Base-by-base conservation (phyloP, 2,329 filamentous ascomycete genomes). In the Penicillium polonicum region DNA sequence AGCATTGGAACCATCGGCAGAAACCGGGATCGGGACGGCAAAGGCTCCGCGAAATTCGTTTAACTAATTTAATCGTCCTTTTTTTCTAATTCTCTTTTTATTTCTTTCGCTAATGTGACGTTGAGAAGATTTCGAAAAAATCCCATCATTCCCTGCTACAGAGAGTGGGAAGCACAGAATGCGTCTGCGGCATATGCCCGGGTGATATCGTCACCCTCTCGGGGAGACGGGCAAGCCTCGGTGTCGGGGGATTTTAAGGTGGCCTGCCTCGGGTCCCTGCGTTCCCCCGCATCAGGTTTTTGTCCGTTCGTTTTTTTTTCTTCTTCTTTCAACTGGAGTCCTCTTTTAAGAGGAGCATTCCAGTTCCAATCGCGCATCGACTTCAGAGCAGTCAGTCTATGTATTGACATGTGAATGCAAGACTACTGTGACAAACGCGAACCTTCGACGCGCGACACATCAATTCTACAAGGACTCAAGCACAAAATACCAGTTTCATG, bases 11-110 rank as follows among this genome's bases (percentile, higher is more conserved):
- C 41, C 7, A 38, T 66, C 64, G 64, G 64, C 58, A 51, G 41
- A 66, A 65, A 60, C 54, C 64, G 64, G 64, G 56, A 58, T 17
- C 54, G 52, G 45, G 25, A 36, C 52, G 52, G 52, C 13, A 58
- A 52, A 43, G 48, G 53, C 49, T 21, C 43, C 44, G 52, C 46
- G 53, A 60, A 55, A 38, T 46, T 38, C 35, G 46, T 57, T 61
- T 53, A 54, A 57, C 48, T 31, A 56, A 48, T 25, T 36, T 36
- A 25, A 5, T 25, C 5, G 15, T 5, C 9, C 31, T n/a, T 23
- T 48, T 25, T 25, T 42, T 17, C 25, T 35, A 45, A 42, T 59
- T 57, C 60, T 52, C 29, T 57, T 36, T 6, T 43, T 60, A 57
- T 19, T 48, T 52, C 38, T 44, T 27, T 31, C 39, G 21, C 23